Conservation (phyloP, 305 asterid species). For the Fraxinus sp. region DNA sequence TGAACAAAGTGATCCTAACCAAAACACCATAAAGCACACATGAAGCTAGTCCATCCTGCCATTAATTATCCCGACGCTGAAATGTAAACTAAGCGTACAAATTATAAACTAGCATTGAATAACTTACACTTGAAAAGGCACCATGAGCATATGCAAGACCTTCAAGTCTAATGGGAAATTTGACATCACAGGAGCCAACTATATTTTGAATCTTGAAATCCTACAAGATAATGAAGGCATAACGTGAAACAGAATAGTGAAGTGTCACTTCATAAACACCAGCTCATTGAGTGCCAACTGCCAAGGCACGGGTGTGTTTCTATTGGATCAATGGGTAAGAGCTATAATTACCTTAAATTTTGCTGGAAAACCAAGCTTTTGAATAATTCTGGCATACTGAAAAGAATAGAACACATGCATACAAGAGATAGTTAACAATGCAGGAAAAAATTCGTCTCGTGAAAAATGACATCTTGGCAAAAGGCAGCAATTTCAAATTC, state of each 20-base stretch:
- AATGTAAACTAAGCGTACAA: background rate
- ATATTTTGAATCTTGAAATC: slow-evolving; percentile 85
- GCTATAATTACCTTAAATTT: slow-evolving; percentile 54
- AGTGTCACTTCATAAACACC: slow-evolving; percentile 4
- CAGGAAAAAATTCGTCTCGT: background rate
- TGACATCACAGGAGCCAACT: slow-evolving; percentile 81
- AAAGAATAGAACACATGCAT: slow-evolving; percentile 4
- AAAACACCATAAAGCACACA: background rate
- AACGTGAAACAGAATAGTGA: background rate
- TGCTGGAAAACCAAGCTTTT: slow-evolving; percentile 72
- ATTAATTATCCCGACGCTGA: background rate
- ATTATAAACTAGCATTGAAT: slow-evolving; percentile 5
- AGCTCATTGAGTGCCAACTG: slow-evolving; percentile 14
- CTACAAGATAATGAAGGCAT: slow-evolving; percentile 26
- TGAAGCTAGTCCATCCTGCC: background rate
- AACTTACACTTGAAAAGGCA: slow-evolving; percentile 81
- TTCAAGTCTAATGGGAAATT: slow-evolving; percentile 79
- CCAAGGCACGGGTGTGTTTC: background rate
- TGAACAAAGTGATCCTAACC: background rate
- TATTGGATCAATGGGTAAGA: background rate
- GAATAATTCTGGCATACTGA: slow-evolving; percentile 76
- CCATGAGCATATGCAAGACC: slow-evolving; percentile 80
- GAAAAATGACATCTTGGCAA: slow-evolving; percentile 12
- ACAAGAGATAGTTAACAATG: slow-evolving; percentile 6
- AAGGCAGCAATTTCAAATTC: slow-evolving; percentile 2